These are phyloP conservation scores for Scheffersomyces titani DNA, from an alignment of 1,139 yeast genomes.

Conservation along the genomic window DNA sequence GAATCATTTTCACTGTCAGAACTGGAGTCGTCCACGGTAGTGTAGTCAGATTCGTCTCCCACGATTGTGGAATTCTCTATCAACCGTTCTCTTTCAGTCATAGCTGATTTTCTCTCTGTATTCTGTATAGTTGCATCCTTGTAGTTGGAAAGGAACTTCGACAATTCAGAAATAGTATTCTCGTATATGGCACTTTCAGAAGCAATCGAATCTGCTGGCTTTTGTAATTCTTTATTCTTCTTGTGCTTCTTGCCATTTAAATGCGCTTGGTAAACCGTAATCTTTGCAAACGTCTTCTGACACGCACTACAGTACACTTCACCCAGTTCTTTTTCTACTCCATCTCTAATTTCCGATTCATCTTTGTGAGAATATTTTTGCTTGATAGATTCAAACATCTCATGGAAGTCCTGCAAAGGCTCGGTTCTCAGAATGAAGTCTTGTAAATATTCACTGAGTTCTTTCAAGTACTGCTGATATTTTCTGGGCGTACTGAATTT, in stretches of 20 bases:
- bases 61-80: constrained; percentile 44
- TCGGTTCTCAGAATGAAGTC: constrained; percentile 46
- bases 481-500: constrained; percentile 38
- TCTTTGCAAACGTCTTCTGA: constrained; percentile 61
- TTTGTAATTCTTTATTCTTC: constrained; percentile 35
- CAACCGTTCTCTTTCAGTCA: constrained; percentile 73
- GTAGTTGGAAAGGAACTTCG: constrained; percentile 37
- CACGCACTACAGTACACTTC: constrained; percentile 65
- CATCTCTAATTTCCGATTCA: constrained; percentile 12
- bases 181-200: background rate
- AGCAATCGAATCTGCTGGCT: background rate
- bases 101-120: constrained; percentile 63
- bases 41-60: constrained; percentile 40
- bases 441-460: constrained; percentile 47
- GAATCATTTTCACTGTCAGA: constrained; percentile 27
- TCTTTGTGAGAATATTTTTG: constrained; percentile 23
- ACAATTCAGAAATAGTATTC: constrained; percentile 15
- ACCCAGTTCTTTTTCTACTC: constrained; percentile 26
- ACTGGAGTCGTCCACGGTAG: constrained; percentile 20
- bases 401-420: constrained; percentile 50
- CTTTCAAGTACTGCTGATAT: constrained; percentile 28
- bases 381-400: constrained; percentile 31
- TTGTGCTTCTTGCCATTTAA: constrained; percentile 75
- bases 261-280: constrained; percentile 69
- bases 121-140: constrained; percentile 54